A percentile compares a stretch with the other conserved stretches of the same genome.
phyloP scores from a whole-genome alignment of 31 red algal genomes.

The Endocladia muricata region DNA sequence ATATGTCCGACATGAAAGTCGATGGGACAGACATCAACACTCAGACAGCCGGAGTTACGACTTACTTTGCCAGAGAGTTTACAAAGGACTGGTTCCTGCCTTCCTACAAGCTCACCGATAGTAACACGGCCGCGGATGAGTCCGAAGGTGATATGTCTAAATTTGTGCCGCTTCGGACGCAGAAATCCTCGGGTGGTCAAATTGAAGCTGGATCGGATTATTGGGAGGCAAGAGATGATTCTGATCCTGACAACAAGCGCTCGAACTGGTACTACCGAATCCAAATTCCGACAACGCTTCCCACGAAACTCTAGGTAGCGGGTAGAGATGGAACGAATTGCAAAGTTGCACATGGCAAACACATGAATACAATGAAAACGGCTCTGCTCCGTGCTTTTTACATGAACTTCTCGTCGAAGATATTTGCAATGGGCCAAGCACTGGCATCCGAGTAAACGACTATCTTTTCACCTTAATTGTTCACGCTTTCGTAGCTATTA shows the following conservation, averaged over 20 bases:
- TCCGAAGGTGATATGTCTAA: constrained; percentile 33
- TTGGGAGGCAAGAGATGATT: constrained; percentile 60
- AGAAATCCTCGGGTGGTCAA: constrained; percentile 18
- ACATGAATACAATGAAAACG: too few relatives aligned
- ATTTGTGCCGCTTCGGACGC: constrained; percentile 56
- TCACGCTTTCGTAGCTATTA: too few relatives aligned
- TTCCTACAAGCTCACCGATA: constrained; percentile 16
- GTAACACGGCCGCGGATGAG: constrained; percentile 45
- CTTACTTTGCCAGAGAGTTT: constrained; percentile 48
- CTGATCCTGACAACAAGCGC: constrained; percentile 48
- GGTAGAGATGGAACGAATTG: not conserved
- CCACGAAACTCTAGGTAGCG: not conserved
- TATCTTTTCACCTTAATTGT: too few relatives aligned
- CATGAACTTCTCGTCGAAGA: too few relatives aligned
- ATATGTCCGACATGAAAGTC: constrained; percentile 64
- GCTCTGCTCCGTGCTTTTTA: too few relatives aligned
- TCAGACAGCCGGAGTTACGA: constrained; percentile 17
- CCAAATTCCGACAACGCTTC: constrained; percentile 29
- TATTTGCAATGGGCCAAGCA: too few relatives aligned
- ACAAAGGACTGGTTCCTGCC: constrained; percentile 53
- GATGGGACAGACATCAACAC: constrained; percentile 36
- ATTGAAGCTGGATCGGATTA: constrained; percentile 48
- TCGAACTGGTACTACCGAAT: constrained; percentile 67
- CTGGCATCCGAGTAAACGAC: too few relatives aligned
- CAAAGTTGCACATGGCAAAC: not conserved